phyloP scores from a whole-genome alignment of 2,329 filamentous ascomycete species.

The Verticillium dahliae region DNA sequence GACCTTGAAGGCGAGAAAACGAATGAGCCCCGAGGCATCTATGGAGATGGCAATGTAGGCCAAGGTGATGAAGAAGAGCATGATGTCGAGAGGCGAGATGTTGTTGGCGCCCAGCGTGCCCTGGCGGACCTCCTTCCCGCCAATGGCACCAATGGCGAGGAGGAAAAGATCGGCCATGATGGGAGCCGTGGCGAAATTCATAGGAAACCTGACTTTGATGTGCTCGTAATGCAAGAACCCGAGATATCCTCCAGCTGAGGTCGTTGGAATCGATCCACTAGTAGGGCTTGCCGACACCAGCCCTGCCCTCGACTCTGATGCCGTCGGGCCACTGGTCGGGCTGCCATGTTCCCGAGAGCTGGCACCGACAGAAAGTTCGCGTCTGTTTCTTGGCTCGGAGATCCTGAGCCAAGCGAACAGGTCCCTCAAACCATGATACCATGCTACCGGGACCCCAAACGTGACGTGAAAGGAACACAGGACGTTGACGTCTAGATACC shows the following conservation, averaged over 20 bases:
- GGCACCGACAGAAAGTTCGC: not conserved
- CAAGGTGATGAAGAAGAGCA: conserved; percentile 67
- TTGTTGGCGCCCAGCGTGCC: conserved; percentile 60
- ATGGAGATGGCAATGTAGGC: conserved; percentile 74
- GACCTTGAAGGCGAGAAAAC: conserved; percentile 64
- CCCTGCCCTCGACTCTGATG: not conserved
- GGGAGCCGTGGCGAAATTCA: conserved; percentile 66
- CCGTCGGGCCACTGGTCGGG: not conserved
- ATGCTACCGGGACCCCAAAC: conserved; percentile 46
- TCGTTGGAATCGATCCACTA: not conserved
- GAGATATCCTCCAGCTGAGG: not conserved
- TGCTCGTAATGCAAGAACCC: too few species aligned
- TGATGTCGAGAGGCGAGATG: conserved; percentile 65
- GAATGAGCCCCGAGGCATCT: conserved; percentile 66
- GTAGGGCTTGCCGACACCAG: too few species aligned
- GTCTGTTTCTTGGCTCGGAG: not conserved
- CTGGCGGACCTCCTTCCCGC: conserved; percentile 56
- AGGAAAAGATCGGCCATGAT: conserved; percentile 65
- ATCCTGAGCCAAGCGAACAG: conserved; percentile 1
- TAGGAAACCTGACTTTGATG: conserved; percentile 44
- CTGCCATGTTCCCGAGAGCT: not conserved
- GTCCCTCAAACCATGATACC: conserved; percentile 38
- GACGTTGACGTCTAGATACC: conserved; percentile 59
- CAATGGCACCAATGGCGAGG: conserved; percentile 62
- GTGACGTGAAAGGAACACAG: conserved; percentile 63